phyloP scores from a whole-genome alignment of 1,284 basidiomycete genomes.

The Ceratobasidium sp. region DNA sequence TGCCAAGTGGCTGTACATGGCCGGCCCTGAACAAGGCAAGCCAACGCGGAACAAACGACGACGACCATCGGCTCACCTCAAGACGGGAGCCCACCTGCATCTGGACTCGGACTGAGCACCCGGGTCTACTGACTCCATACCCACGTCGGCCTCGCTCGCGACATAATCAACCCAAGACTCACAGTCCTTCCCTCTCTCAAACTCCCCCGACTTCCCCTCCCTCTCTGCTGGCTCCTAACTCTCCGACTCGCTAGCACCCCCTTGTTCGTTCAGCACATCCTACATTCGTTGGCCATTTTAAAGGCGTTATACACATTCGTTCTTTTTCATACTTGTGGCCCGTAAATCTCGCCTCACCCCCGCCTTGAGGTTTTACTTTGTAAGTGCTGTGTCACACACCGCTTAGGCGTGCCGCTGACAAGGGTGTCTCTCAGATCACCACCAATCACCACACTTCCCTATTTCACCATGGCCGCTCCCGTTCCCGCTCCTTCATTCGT shows the following conservation, averaged over 20 bases:
- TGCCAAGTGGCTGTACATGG: conserved; percentile 3
- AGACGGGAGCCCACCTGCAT: conserved; percentile 35
- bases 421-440: conserved; percentile 21
- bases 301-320: conserved; percentile 34
- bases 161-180: conserved; percentile 17
- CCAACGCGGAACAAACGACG: conserved; percentile 29
- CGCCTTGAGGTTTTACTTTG: conserved; percentile 40
- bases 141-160: conserved; percentile 39
- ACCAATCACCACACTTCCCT: conserved; percentile 8
- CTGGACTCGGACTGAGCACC: conserved; percentile 45
- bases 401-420: conserved; percentile 24
- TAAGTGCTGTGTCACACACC: conserved; percentile 19
- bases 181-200: conserved; percentile 4
- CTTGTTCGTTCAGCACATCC: conserved; percentile 6
- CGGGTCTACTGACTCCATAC: conserved; percentile 40
- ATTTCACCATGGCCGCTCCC: conserved; percentile 28
- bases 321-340: conserved; percentile 3
- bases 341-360: conserved; percentile 38
- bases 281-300: conserved; percentile 37
- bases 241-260: not conserved
- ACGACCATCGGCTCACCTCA: conserved; percentile 40
- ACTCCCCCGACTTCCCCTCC: conserved; percentile 3
- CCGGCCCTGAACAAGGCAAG: conserved; percentile 37
- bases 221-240: not conserved
- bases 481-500: conserved; percentile 39